phyloP scores from a whole-genome alignment of 1,284 basidiomycete genomes.

The Thelephora terrestris region DNA sequence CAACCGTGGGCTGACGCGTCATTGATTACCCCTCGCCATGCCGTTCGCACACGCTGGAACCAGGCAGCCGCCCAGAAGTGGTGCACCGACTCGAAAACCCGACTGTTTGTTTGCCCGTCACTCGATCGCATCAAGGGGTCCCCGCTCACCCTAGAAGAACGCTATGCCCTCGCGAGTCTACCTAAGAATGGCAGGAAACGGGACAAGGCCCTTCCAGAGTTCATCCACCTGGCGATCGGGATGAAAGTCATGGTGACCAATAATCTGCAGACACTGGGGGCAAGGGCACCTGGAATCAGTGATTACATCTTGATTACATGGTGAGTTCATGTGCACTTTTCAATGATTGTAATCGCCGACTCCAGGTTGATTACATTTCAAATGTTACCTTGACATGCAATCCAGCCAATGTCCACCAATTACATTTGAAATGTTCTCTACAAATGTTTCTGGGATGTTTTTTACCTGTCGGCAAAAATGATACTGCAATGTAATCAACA shows the following conservation, averaged over 20 bases:
- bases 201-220: constrained; percentile 13
- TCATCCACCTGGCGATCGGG: constrained; percentile 27
- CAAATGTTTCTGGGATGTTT: too few relatives aligned
- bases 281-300: too few relatives aligned
- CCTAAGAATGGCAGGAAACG: neutral
- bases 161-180: constrained; percentile 9
- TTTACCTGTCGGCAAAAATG: too few relatives aligned
- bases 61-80: constrained; percentile 12
- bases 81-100: constrained; percentile 6
- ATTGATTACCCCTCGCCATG: constrained; percentile 26
- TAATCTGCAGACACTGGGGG: constrained; percentile 30
- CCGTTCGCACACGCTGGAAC: constrained; percentile 25
- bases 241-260: constrained; percentile 33
- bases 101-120: constrained; percentile 13
- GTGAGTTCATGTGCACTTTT: too few relatives aligned
- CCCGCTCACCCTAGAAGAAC: constrained; percentile 13
- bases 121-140: constrained; percentile 15
- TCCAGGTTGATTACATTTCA: too few relatives aligned
- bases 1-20: constrained; percentile 19
- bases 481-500: too few relatives aligned
- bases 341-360: too few relatives aligned
- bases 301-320: too few relatives aligned
- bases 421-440: too few relatives aligned
- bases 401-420: too few relatives aligned
- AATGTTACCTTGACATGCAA: too few relatives aligned